Base-by-base conservation (phyloP, 1,284 basidiomycete species). In the Cerrena zonata region DNA sequence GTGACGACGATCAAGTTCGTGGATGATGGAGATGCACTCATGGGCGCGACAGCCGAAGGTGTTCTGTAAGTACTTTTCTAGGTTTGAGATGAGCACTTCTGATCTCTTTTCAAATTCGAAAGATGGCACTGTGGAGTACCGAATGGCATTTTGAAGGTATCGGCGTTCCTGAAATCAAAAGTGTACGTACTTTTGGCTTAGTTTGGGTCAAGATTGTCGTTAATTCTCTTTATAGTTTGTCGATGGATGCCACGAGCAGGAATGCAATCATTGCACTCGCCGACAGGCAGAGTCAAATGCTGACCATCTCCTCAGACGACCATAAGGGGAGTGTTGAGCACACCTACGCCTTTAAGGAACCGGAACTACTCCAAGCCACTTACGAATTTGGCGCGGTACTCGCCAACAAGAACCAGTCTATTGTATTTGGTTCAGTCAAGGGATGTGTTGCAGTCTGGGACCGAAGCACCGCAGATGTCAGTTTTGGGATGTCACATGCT, bases 1-100 rank as follows among this genome's bases (percentile, higher is more conserved):
- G 79, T 84, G 41, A 80, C 80, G 3, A 72, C 76, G 2, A 73
- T 86, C 51, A 73, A 70, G 56, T 85, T 86, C 58, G 69, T 82
- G 2, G 74, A 80, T 25, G 78, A 78, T 34, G 84, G 84, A 2
- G 69, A 72, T 38, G 78, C 78, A 38, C 65, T 86, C 47, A 65
- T 86, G n/a, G 83, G 84, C 1, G 84, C 81, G 2, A 84, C 82
- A 22, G 73, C 71, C 45, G 82, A 86, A 57, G 82, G 84, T n/a
- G 77, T 80, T 19, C 56, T 86, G 82, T 85, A 60, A 60, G 78
- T 53, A 25, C 27, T 22, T 21, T 38, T 49, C 46, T 37, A 18
- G 23, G 21, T 19, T 51, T 53, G 21, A 26, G 37, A 48, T 51
- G 39, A 19, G 5, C 22, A 10, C 19, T 19, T 19, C 41, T 42